Conservation (phyloP, 2,329 filamentous ascomycete genomes). For the Aciculosporium take region DNA sequence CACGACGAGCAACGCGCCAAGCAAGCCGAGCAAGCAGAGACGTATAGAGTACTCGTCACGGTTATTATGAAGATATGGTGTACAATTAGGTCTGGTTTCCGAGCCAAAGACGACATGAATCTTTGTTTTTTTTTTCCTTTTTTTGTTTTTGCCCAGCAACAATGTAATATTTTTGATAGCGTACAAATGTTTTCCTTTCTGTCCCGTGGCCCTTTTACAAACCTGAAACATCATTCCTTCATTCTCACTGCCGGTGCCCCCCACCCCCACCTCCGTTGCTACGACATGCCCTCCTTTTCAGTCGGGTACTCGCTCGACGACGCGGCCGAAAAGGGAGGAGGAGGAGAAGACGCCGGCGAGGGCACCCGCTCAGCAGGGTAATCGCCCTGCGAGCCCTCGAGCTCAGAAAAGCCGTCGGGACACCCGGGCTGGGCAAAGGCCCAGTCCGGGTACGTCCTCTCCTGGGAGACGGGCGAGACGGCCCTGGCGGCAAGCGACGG, state of each 20-base stretch:
- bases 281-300: not conserved
- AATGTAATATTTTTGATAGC: conserved; percentile 1
- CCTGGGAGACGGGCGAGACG: not conserved
- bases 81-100: conserved; percentile 17
- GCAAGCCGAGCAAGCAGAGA: too few species aligned
- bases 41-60: not conserved
- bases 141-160: too few species aligned
- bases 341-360: not conserved
- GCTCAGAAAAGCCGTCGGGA: conserved; percentile 25
- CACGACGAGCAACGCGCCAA: not conserved
- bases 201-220: not conserved
- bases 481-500: conserved; percentile 13
- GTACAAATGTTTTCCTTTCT: not conserved
- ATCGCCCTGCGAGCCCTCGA: conserved; percentile 26
- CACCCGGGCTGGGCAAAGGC: not conserved
- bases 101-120: conserved; percentile 11
- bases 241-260: too few species aligned
- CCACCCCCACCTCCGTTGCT: not conserved
- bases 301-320: not conserved
- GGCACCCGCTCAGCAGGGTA: not conserved
- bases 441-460: not conserved
- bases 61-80: conserved; percentile 13
- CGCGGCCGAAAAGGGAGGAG: not conserved
- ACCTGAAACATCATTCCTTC: too few species aligned
- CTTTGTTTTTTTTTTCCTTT: conserved; percentile 5